These are phyloP conservation scores for Candida andamanensis DNA, from an alignment of 805 yeast genomes.

Conservation along the genomic window DNA sequence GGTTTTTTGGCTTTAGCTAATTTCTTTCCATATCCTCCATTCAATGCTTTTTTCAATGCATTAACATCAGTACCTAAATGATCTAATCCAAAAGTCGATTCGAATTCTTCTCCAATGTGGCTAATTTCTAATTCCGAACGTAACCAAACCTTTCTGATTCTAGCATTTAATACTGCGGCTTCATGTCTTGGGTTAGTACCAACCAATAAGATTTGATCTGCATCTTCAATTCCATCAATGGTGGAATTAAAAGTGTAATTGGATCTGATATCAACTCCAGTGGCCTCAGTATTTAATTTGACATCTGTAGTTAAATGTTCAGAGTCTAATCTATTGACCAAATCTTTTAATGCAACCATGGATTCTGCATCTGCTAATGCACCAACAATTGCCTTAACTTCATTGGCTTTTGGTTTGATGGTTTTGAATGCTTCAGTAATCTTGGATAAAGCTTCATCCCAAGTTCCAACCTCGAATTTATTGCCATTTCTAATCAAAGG, in stretches of 20 bases:
- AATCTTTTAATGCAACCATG: constrained; percentile 75
- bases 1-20: constrained; percentile 66
- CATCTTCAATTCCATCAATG: constrained; percentile 73
- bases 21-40: constrained; percentile 65
- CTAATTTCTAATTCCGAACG: constrained; percentile 61
- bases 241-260: constrained; percentile 78
- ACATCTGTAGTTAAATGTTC: constrained; percentile 77
- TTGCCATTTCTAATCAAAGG: constrained; percentile 72
- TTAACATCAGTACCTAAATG: constrained; percentile 58
- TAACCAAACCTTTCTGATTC: constrained; percentile 80
- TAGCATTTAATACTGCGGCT: constrained; percentile 81
- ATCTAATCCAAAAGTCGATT: constrained; percentile 64
- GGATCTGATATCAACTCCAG: constrained; percentile 71
- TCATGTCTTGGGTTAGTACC: constrained; percentile 89
- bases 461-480: constrained; percentile 66
- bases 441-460: constrained; percentile 79
- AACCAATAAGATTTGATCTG: constrained; percentile 73
- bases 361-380: constrained; percentile 80
- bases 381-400: constrained; percentile 78
- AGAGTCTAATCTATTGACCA: constrained; percentile 70
- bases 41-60: constrained; percentile 54
- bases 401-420: constrained; percentile 58
- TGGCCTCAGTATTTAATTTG: constrained; percentile 49
- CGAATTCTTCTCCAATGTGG: constrained; percentile 71
- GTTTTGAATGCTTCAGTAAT: constrained; percentile 58